Evolutionary conservation across 176 grass and related monocot species (phyloP), one percentile per base, ranked within the genome.

Genomic region (Eleusine indica): DNA sequence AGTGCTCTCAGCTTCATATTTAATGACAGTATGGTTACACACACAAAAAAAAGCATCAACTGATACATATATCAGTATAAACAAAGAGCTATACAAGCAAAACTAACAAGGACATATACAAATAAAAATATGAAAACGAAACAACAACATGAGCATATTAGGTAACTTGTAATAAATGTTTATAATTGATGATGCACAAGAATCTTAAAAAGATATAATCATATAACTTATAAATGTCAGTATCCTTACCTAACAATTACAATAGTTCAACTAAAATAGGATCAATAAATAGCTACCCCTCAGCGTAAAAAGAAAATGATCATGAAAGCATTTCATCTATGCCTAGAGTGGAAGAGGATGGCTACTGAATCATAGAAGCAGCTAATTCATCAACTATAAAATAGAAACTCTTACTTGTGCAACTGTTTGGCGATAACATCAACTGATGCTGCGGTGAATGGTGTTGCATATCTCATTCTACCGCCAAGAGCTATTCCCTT

Each of bases 351-450:
- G n/a, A 70, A 76, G 32, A 57, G 15, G 6, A 14, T 66, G 19
- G 25, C 47, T 80, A 74, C 18, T 63, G 39, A 63, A 88, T 77
- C 68, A 53, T 74, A 32, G 19, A 73, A 79, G 41, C 30, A 67
- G 3, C 22, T 79, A 52, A 48, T 66, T 46, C 43, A 62, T 76
- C n/a, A 22, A n/a, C 73, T 68, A 29, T 3, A 52, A 82, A 79
- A 77, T 76, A 43, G 44, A 80, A 65, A 79, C 41, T 86, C 96
- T 89, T 85, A 95, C 93, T 83, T 98, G 89, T 95, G 91, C 77
- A 98, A 84, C 66, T 98, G 96, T 43, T 93, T 85, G 38, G 85
- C 67, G 51, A 98, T 98, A 54, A 91, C 85, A 78, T 95, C 96
- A 79, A 82, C 57, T 19, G 96, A 95, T 65, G 96, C 83, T 21